phyloP scores from a whole-genome alignment of 805 yeast species.

The Ogataea parapolymorpha region DNA sequence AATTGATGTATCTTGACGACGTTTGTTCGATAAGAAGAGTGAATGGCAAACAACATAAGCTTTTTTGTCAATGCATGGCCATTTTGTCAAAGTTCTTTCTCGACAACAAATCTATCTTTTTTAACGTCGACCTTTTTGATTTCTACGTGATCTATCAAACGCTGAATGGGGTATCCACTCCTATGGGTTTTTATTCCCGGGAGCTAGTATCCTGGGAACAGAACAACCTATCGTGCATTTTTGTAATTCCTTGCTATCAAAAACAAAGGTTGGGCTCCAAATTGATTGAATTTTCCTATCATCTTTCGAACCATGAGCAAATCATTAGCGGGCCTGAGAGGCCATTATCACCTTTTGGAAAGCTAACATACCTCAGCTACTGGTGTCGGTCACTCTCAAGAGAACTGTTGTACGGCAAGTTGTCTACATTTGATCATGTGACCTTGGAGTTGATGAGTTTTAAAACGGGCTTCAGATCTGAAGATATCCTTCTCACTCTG shows the following conservation, averaged over 20 bases:
- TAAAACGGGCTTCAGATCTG: slow-evolving; percentile 61
- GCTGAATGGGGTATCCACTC: slow-evolving; percentile 39
- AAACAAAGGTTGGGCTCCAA: slow-evolving; percentile 72
- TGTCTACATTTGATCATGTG: slow-evolving; percentile 29
- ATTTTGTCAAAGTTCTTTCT: slow-evolving; percentile 84
- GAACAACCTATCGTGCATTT: slow-evolving; percentile 86
- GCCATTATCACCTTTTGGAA: slow-evolving; percentile 84
- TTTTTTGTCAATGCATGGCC: slow-evolving; percentile 80
- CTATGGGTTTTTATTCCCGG: slow-evolving; percentile 91
- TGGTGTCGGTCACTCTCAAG: slow-evolving; percentile 62
- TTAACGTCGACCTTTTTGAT: slow-evolving; percentile 72
- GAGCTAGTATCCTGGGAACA: slow-evolving; percentile 76
- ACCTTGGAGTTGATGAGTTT: slow-evolving; percentile 49
- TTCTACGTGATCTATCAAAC: slow-evolving; percentile 70
- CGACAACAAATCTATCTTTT: slow-evolving; percentile 86
- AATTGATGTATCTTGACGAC: slow-evolving; percentile 61
- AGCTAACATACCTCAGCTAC: slow-evolving; percentile 62
- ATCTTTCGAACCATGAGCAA: slow-evolving; percentile 62
- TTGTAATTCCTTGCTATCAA: slow-evolving; percentile 92
- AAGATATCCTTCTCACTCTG: slow-evolving; percentile 58
- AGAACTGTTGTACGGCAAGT: slow-evolving; percentile 41
- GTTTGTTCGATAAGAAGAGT: slow-evolving; percentile 58
- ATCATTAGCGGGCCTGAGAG: slow-evolving; percentile 83
- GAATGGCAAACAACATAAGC: slow-evolving; percentile 57
- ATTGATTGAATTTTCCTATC: slow-evolving; percentile 80